Evolutionary conservation across 2,329 filamentous ascomycete genomes (phyloP).

Genomic region (Fusarium verrucosum): DNA sequence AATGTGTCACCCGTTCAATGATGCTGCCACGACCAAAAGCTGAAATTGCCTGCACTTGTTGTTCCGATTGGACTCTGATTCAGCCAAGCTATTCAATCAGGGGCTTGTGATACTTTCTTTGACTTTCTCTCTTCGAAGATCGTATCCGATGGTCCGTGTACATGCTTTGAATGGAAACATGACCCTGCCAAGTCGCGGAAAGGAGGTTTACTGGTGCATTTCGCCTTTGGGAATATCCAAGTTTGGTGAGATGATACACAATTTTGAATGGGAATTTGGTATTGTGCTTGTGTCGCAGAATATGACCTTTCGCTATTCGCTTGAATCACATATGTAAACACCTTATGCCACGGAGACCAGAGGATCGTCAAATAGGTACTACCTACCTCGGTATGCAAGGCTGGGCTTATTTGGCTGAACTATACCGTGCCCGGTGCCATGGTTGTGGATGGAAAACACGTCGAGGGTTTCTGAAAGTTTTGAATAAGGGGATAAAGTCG

Average conservation of each 20-base stretch:
- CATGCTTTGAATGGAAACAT: not conserved
- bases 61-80: slow-evolving; percentile 9
- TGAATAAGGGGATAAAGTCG: not conserved
- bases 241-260: not conserved
- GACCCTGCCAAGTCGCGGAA: not conserved
- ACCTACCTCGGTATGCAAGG: no score
- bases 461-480: not conserved
- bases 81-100: slow-evolving; percentile 1
- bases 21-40: not conserved
- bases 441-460: not conserved
- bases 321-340: not conserved
- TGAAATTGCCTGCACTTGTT: not conserved
- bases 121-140: not conserved
- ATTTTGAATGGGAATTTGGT: not conserved
- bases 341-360: not conserved
- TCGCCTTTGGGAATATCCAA: not conserved
- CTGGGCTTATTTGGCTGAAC: not conserved
- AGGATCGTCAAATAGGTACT: not conserved
- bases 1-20: slow-evolving; percentile 1
- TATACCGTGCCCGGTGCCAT: not conserved
- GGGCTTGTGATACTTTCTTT: not conserved
- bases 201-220: not conserved
- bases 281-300: not conserved
- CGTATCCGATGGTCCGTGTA: slow-evolving; percentile 7
- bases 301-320: not conserved